phyloP scores from a whole-genome alignment of 331 rosid genomes.

The Arachis monticola region DNA sequence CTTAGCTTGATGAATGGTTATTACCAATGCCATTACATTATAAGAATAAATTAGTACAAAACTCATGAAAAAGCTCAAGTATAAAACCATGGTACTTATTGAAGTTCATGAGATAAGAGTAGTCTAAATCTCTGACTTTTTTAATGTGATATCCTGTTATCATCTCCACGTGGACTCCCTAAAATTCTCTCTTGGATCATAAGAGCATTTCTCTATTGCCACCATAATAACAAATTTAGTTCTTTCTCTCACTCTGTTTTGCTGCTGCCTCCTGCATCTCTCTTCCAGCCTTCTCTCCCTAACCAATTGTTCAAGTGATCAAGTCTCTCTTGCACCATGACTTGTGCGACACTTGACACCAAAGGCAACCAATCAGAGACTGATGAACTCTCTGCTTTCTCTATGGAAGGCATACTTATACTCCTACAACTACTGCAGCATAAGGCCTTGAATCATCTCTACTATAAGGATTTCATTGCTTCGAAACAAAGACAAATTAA shows the following conservation, averaged over 20 bases:
- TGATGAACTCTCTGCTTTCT: constrained; percentile 61
- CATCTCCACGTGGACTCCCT: constrained; percentile 83
- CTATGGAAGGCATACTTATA: constrained; percentile 80
- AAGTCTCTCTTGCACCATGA: constrained; percentile 94
- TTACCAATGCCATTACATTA: constrained; percentile 54
- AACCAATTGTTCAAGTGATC: constrained; percentile 86
- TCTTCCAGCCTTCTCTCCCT: constrained; percentile 57
- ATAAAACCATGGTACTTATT: constrained; percentile 61
- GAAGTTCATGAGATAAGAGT: constrained; percentile 76
- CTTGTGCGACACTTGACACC: constrained; percentile 82
- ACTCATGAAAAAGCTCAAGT: constrained; percentile 78
- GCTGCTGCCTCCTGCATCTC: constrained; percentile 49
- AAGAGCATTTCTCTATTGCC: constrained; percentile 81
- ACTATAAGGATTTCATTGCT: too few species aligned
- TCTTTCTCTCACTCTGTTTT: not conserved
- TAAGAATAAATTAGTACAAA: constrained; percentile 44
- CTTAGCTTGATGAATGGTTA: too few species aligned
- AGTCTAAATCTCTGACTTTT: constrained; percentile 75
- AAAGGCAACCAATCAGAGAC: constrained; percentile 66
- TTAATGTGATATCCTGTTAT: constrained; percentile 66
- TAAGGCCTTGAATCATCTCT: too few species aligned
- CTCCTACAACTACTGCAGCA: constrained; percentile 43
- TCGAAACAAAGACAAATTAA: too few species aligned
- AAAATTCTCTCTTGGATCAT: constrained; percentile 85
- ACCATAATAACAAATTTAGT: constrained; percentile 81